These are phyloP conservation scores for Sutorius australiensis DNA, from an alignment of 768 basidiomycete genomes.

Conservation along the genomic window DNA sequence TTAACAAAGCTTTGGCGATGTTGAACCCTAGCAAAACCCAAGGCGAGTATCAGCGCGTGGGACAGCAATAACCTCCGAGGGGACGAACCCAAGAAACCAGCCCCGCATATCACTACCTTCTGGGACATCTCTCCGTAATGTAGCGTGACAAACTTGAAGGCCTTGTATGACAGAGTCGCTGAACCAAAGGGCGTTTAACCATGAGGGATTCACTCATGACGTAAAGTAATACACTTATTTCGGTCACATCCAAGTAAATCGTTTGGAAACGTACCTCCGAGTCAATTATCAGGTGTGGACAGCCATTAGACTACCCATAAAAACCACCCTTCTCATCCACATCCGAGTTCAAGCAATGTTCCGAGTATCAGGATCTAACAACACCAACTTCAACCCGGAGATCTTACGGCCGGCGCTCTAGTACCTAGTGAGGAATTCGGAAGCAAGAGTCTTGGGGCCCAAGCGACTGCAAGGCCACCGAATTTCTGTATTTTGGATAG, in stretches of 20 bases:
- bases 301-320: neutral
- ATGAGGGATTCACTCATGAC: constrained; percentile 7
- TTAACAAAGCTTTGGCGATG: constrained; percentile 52
- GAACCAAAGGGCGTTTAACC: neutral
- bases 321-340: neutral
- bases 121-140: constrained; percentile 14
- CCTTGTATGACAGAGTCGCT: neutral
- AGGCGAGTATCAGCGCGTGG: neutral
- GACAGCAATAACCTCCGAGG: constrained; percentile 4
- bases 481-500: no score
- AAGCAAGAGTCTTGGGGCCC: no score
- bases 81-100: constrained; percentile 58
- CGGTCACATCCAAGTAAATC: neutral
- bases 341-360: neutral
- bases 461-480: no score
- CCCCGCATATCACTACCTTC: constrained; percentile 51
- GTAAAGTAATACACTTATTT: constrained; percentile 1
- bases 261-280: neutral
- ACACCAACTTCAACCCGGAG: neutral
- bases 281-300: neutral
- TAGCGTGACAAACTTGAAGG: neutral
- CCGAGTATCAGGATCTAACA: neutral
- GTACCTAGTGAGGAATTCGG: neutral
- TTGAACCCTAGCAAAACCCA: constrained; percentile 45
- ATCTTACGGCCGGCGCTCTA: neutral